Percentiles rank a stretch among this genome's conserved stretches.
Evolutionary conservation across 2,329 filamentous ascomycete genomes (phyloP).

Genomic region (Cladosporium austrohemisphaericum): DNA sequence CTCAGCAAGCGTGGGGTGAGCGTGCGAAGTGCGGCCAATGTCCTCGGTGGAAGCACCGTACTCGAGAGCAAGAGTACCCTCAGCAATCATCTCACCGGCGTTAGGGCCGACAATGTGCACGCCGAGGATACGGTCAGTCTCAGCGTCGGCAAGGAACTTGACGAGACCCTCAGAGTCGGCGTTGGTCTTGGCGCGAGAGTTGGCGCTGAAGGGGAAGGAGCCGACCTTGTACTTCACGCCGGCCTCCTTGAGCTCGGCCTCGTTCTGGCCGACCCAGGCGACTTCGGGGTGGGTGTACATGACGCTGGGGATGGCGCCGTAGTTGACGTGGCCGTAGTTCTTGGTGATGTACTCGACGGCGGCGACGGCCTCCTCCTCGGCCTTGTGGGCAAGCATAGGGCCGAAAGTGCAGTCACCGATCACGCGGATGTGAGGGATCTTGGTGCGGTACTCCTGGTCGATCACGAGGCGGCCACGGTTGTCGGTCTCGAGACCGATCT

Average conservation of each 20-base stretch:
- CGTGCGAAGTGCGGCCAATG: slow-evolving; percentile 90
- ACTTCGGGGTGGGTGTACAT: slow-evolving; percentile 99
- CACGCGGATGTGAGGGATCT: slow-evolving; percentile 92
- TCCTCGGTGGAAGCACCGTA: slow-evolving; percentile 96
- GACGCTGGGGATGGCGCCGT: slow-evolving; percentile 92
- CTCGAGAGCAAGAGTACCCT: slow-evolving; percentile 90
- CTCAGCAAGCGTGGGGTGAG: slow-evolving; percentile 91
- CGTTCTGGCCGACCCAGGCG: slow-evolving; percentile 96
- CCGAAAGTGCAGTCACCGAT: slow-evolving; percentile 13
- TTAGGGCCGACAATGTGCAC: slow-evolving; percentile 87
- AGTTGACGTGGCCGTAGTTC: slow-evolving; percentile 98
- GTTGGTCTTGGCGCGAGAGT: slow-evolving; percentile 98
- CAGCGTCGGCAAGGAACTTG: slow-evolving; percentile 93
- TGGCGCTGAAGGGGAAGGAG: slow-evolving; percentile 95
- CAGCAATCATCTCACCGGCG: slow-evolving; percentile 98
- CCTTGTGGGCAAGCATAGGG: slow-evolving; percentile 99
- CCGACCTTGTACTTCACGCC: slow-evolving; percentile 91
- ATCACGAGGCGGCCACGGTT: slow-evolving; percentile 93
- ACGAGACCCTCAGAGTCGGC: slow-evolving; percentile 92
- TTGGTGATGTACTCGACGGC: slow-evolving; percentile 97
- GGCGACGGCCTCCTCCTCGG: slow-evolving; percentile 94
- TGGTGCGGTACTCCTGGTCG: slow-evolving; percentile 98
- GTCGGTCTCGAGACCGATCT: slow-evolving; percentile 85
- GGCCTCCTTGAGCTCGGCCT: slow-evolving; percentile 87
- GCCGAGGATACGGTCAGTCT: slow-evolving; percentile 92